These are phyloP conservation scores for Amaranthus hypochondriacus DNA, from an alignment of 148 eudicot genomes.

Conservation along the genomic window DNA sequence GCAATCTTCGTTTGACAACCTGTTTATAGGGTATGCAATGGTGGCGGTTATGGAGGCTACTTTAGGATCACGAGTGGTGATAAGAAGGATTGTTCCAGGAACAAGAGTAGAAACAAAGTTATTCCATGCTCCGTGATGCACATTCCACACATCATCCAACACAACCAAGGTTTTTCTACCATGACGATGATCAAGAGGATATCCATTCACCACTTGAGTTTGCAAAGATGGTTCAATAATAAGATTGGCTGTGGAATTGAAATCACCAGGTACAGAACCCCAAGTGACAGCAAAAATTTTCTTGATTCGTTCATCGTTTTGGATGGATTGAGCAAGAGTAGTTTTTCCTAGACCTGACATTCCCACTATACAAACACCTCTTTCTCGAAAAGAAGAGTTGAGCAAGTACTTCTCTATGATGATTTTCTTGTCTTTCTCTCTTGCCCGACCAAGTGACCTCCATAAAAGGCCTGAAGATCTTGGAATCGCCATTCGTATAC, in stretches of 20 bases:
- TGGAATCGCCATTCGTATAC: not conserved
- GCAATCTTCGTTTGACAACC: constrained; percentile 7
- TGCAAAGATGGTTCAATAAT: not conserved
- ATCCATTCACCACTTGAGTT: not conserved
- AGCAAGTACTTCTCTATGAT: not conserved
- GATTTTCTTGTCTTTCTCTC: constrained; percentile 1
- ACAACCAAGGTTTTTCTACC: not conserved
- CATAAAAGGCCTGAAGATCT: not conserved
- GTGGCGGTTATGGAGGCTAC: not conserved
- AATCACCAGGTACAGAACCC: constrained; percentile 3
- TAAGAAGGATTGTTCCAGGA: not conserved
- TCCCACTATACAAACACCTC: not conserved
- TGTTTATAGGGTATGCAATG: not conserved
- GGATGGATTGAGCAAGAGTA: constrained; percentile 6
- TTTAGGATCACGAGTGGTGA: constrained; percentile 17
- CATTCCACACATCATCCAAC: constrained; percentile 16
- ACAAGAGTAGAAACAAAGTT: not conserved
- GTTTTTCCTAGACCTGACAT: constrained; percentile 21
- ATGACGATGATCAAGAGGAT: not conserved
- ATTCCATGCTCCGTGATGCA: not conserved
- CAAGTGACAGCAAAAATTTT: not conserved
- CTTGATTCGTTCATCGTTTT: not conserved
- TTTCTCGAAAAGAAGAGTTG: not conserved
- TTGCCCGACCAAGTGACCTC: not conserved
- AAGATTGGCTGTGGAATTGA: not conserved